Evolutionary conservation across 2,329 filamentous ascomycete species (phyloP).

Genomic region (Onygenales sp.): DNA sequence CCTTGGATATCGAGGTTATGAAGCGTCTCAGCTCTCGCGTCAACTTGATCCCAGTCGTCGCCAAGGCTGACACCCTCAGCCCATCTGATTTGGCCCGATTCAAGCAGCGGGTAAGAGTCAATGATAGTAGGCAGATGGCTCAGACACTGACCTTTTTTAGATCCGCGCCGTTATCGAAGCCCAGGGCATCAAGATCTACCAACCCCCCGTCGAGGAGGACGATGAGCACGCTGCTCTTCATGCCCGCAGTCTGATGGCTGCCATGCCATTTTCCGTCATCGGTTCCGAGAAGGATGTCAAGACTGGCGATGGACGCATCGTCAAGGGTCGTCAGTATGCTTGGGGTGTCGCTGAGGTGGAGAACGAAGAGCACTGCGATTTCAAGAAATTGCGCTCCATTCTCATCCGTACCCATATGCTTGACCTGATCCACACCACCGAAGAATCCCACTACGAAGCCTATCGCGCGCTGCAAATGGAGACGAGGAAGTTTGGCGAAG

Average conservation of each 20-base stretch:
- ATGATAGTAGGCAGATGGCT: background rate
- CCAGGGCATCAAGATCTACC: slow-evolving; percentile 99
- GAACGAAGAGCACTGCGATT: slow-evolving; percentile 99
- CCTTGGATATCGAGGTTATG: slow-evolving; percentile 99
- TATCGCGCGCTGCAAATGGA: slow-evolving; percentile 99
- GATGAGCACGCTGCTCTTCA: slow-evolving; percentile 94
- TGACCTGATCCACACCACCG: slow-evolving; percentile 97
- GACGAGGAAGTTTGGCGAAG: slow-evolving; percentile 98
- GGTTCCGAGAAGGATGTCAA: slow-evolving; percentile 99
- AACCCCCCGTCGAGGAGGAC: slow-evolving; percentile 94
- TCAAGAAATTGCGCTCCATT: slow-evolving; percentile 99
- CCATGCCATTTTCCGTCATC: slow-evolving; percentile 98
- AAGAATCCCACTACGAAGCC: slow-evolving; percentile 98
- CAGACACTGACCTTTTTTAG: slow-evolving; percentile 36
- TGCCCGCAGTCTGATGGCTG: slow-evolving; percentile 85
- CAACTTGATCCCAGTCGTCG: slow-evolving; percentile 96
- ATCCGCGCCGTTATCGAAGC: slow-evolving; percentile 93
- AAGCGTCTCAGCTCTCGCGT: slow-evolving; percentile 97
- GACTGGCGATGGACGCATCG: slow-evolving; percentile 87
- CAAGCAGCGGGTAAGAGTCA: slow-evolving; percentile 72
- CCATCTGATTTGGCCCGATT: slow-evolving; percentile 83
- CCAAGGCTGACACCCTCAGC: slow-evolving; percentile 96
- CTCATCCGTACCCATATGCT: slow-evolving; percentile 99
- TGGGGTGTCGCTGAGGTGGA: slow-evolving; percentile 99
- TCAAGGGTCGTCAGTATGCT: slow-evolving; percentile 97